These are phyloP conservation scores for Ophiocordyceps camponoti-saundersi DNA, from an alignment of 2,329 filamentous ascomycete genomes.

Conservation along the genomic window DNA sequence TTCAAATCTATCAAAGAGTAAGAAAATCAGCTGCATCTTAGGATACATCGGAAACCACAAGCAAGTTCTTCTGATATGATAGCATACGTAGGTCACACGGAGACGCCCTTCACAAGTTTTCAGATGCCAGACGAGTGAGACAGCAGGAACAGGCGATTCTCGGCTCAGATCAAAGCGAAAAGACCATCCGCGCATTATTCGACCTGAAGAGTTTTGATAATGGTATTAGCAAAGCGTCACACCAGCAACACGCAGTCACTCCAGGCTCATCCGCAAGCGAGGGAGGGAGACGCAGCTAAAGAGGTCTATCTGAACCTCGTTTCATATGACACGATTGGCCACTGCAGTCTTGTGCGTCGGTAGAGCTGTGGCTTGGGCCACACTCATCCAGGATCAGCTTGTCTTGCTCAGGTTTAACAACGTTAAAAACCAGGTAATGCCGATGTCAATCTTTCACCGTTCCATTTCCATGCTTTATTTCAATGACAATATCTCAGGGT, in stretches of 20 bases:
- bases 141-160: neutral
- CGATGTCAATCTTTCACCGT: too few species aligned
- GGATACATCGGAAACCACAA: too few species aligned
- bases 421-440: too few species aligned
- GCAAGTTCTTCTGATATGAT: neutral
- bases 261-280: neutral
- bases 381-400: neutral
- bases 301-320: neutral
- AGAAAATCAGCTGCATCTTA: too few species aligned
- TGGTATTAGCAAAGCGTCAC: neutral
- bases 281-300: neutral
- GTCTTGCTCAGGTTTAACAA: too few species aligned
- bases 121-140: neutral
- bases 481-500: too few species aligned
- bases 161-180: neutral
- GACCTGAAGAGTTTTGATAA: neutral
- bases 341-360: neutral
- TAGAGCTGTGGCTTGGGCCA: neutral
- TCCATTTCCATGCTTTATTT: too few species aligned
- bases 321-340: neutral
- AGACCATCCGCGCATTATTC: neutral
- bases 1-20: too few species aligned
- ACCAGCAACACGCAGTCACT: neutral
- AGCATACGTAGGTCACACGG: neutral
- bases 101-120: neutral